Evolutionary conservation across 495 filamentous ascomycete species (phyloP).

Genomic region (Tuber aestivum): DNA sequence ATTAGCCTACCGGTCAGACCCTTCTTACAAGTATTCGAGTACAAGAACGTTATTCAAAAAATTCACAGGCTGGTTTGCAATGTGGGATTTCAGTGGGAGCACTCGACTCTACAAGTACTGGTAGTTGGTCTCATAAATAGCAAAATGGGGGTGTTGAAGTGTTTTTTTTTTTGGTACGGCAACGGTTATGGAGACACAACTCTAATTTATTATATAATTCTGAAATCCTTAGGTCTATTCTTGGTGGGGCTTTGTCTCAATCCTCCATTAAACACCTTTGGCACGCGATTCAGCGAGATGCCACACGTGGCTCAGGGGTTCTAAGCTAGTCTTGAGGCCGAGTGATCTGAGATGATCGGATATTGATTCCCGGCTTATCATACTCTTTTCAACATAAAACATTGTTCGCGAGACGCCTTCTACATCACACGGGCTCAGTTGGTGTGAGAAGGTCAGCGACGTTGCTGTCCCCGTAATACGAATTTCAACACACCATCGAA

Average conservation of each 20-base stretch:
- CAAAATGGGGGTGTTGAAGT: no score
- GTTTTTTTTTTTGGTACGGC: not conserved
- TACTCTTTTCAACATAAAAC: not conserved
- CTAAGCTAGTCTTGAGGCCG: not conserved
- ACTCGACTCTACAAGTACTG: not conserved
- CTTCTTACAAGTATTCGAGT: no score
- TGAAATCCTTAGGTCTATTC: not conserved
- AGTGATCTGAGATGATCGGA: not conserved
- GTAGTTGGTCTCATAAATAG: not conserved
- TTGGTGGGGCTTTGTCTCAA: not conserved
- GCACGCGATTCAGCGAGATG: not conserved
- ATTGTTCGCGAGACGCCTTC: not conserved
- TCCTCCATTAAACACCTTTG: not conserved
- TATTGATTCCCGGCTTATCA: not conserved
- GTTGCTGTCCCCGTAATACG: not conserved
- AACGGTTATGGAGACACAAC: not conserved
- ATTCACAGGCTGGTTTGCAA: not conserved
- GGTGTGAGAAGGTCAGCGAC: not conserved
- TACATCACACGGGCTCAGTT: not conserved
- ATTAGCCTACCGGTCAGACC: not conserved
- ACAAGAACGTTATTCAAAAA: not conserved
- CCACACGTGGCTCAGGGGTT: not conserved
- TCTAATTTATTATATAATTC: not conserved
- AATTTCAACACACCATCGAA: not conserved
- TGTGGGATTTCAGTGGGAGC: not conserved